Conservation (phyloP, 306 rosid genomes). For the Rosa rugosa region DNA sequence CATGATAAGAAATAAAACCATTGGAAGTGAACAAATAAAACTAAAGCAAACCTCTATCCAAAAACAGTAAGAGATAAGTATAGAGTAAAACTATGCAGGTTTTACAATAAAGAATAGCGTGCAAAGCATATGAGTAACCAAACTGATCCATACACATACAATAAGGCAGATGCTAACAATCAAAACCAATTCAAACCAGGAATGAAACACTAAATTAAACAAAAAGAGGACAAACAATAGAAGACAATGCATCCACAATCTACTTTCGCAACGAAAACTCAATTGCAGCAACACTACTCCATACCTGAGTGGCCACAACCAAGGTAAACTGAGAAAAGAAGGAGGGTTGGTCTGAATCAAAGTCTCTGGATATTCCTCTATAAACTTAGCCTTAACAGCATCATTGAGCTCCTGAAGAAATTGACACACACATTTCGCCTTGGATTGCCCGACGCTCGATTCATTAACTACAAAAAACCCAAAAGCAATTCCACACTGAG, state of each 20-base stretch:
- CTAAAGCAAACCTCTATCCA: too few species aligned
- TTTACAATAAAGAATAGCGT: too few species aligned
- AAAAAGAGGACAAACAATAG: background rate
- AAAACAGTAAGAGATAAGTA: too few species aligned
- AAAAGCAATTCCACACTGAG: background rate
- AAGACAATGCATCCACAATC: background rate
- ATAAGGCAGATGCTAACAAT: background rate
- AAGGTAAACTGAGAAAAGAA: constrained; percentile 92
- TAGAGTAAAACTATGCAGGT: too few species aligned
- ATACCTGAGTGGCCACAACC: constrained; percentile 94
- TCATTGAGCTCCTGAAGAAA: constrained; percentile 98
- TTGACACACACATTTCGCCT: constrained; percentile 88
- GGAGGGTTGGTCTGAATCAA: constrained; percentile 81
- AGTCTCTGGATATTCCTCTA: constrained; percentile 80
- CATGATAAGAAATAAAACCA: too few species aligned
- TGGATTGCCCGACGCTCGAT: constrained; percentile 80
- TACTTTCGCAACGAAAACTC: background rate
- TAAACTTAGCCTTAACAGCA: constrained; percentile 91
- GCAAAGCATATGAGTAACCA: too few species aligned
- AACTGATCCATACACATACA: too few species aligned
- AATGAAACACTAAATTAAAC: background rate
- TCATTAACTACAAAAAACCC: constrained; percentile 84
- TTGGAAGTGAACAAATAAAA: too few species aligned
- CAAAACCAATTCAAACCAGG: background rate
- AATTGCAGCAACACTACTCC: constrained; percentile 18